These are phyloP conservation scores for Candida silvatica DNA, from an alignment of 805 yeast species.

Conservation along the genomic window DNA sequence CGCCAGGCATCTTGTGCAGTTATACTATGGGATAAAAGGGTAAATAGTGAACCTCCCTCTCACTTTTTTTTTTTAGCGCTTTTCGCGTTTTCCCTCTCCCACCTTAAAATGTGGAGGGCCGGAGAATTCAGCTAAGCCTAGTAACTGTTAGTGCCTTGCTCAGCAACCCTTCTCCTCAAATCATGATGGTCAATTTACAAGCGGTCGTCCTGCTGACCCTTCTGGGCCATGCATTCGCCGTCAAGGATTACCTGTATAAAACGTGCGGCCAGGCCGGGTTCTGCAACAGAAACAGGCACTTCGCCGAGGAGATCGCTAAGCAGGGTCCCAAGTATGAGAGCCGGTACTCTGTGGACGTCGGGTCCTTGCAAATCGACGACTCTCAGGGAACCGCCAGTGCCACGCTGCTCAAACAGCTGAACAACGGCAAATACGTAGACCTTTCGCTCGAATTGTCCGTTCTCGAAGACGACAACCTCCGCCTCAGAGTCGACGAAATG, in stretches of 20 bases:
- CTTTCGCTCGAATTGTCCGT: conserved; percentile 54
- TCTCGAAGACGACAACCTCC: conserved; percentile 46
- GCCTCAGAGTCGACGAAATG: conserved; percentile 62
- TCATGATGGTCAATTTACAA: too few species aligned
- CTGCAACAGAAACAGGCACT: conserved; percentile 71
- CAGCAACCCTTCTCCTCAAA: too few species aligned
- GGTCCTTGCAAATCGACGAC: conserved; percentile 22
- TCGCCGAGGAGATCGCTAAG: conserved; percentile 34
- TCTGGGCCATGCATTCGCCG: background rate
- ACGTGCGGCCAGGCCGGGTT: conserved; percentile 77
- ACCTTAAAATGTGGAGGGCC: too few species aligned
- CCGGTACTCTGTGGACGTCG: conserved; percentile 33
- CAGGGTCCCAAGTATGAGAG: conserved; percentile 19
- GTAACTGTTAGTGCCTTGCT: too few species aligned
- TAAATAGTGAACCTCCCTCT: too few species aligned
- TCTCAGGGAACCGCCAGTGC: conserved; percentile 32
- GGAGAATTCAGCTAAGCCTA: too few species aligned
- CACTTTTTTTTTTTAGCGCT: too few species aligned
- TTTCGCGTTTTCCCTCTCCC: too few species aligned
- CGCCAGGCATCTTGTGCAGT: conserved; percentile 45
- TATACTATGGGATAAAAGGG: too few species aligned
- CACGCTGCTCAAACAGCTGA: conserved; percentile 35
- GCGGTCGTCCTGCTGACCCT: too few species aligned
- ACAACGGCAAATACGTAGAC: conserved; percentile 28
- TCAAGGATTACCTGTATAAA: conserved; percentile 59